A percentile compares a stretch with the other conserved stretches of the same genome.
These are phyloP conservation scores for Epichloe bromicola DNA, from an alignment of 2,329 filamentous ascomycete species.

Conservation along the genomic window DNA sequence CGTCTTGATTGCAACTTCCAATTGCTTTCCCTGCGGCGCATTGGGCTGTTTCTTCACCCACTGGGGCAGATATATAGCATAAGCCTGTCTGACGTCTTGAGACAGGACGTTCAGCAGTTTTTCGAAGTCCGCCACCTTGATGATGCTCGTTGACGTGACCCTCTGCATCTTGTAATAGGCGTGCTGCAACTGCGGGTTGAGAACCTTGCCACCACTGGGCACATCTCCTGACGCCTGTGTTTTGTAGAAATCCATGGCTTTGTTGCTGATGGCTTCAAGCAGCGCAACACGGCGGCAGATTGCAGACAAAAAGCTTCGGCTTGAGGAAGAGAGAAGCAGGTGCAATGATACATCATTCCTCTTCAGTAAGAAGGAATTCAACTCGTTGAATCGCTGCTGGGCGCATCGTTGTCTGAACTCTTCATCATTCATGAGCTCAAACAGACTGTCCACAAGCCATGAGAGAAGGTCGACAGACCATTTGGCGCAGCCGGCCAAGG, in stretches of 20 bases:
- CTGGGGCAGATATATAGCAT: conserved; percentile 31
- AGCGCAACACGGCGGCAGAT: conserved; percentile 51
- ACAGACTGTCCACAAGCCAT: conserved; percentile 48
- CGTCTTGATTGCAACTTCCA: conserved; percentile 31
- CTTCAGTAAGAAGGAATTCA: conserved; percentile 37
- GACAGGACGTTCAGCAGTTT: conserved; percentile 40
- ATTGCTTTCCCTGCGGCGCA: conserved; percentile 27
- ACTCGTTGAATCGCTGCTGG: conserved; percentile 32
- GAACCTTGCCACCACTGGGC: conserved; percentile 23
- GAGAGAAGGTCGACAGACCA: conserved; percentile 65
- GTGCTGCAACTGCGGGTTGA: conserved; percentile 41
- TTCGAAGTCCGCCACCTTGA: conserved; percentile 50
- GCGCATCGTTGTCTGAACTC: conserved; percentile 38
- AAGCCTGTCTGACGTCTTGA: conserved; percentile 36
- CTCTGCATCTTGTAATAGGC: conserved; percentile 42
- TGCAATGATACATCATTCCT: conserved; percentile 47
- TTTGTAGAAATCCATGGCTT: conserved; percentile 39
- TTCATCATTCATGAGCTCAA: conserved; percentile 39
- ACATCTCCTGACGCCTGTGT: conserved; percentile 27
- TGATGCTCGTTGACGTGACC: conserved; percentile 34
- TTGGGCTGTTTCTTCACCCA: conserved; percentile 34
- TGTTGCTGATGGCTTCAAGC: conserved; percentile 36
- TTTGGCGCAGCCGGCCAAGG: conserved; percentile 59
- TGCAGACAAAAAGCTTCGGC: conserved; percentile 58
- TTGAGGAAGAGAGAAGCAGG: conserved; percentile 59